These are phyloP conservation scores for Hemisphaericaspora lyxosophila DNA, from an alignment of 1,139 yeast genomes.

Conservation along the genomic window DNA sequence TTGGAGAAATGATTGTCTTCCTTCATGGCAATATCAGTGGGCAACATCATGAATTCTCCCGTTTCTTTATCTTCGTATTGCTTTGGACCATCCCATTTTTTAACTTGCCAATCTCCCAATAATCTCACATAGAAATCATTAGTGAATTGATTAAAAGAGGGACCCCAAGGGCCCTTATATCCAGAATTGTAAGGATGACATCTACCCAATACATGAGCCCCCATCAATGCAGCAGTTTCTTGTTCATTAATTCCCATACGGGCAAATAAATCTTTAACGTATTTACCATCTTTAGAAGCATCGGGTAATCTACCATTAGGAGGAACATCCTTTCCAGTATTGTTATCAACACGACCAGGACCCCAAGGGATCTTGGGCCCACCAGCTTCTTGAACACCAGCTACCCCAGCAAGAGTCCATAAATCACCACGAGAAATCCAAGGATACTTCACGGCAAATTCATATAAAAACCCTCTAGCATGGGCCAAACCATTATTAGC, in stretches of 20 bases:
- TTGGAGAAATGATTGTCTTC: conserved; percentile 64
- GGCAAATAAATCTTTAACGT: conserved; percentile 63
- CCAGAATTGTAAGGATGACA: conserved; percentile 72
- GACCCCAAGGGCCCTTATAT: conserved; percentile 95
- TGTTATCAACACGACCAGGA: conserved; percentile 59
- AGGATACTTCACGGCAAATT: conserved; percentile 61
- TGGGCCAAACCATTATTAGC: conserved; percentile 73
- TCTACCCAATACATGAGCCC: conserved; percentile 84
- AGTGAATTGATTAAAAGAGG: conserved; percentile 79
- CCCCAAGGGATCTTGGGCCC: conserved; percentile 91
- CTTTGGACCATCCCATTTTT: conserved; percentile 71
- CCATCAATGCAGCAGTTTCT: conserved; percentile 83
- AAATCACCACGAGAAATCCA: conserved; percentile 87
- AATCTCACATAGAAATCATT: conserved; percentile 78
- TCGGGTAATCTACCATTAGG: conserved; percentile 81
- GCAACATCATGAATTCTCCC: conserved; percentile 85
- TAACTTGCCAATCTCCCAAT: conserved; percentile 74
- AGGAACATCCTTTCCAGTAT: conserved; percentile 39
- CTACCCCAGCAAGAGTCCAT: conserved; percentile 85
- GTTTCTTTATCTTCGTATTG: conserved; percentile 77
- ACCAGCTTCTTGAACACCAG: conserved; percentile 78
- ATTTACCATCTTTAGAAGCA: conserved; percentile 66
- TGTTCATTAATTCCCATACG: conserved; percentile 79
- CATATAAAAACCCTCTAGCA: conserved; percentile 64
- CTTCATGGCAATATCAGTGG: conserved; percentile 74